Base-by-base conservation (phyloP, 208 protist genomes). In the Trypanosoma caninum region DNA sequence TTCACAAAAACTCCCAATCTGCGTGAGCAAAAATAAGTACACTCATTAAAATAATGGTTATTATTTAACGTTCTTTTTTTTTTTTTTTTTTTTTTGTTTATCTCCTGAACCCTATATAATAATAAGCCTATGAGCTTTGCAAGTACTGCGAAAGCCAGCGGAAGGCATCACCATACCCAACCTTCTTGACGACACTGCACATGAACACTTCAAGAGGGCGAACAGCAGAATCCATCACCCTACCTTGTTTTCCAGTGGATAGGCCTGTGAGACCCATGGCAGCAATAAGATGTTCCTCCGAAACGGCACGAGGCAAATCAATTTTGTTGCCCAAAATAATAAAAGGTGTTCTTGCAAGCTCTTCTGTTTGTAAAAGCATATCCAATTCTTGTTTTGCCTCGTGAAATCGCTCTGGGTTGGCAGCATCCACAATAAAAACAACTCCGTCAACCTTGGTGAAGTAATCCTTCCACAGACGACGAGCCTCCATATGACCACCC, bases 291-390 rank as follows among this genome's bases (percentile, higher is more conserved):
- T 97, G 90, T 0, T 91, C 89, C 72, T 99, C 98, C 6, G 85
- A 93, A 33, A 90, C 93, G 10, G 98, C 97, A 31, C 67, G 66
- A 7, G 82, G 72, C 25, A 97, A 78, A 73, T 99, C 99, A 60
- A 99, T 99, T 77, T 99, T 99, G 80, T 99, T 99, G 42, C 99
- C 99, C 2, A 99, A 86, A 65, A 99, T 96, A 0, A 99, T 74
- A 72, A 99, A 99, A 7, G 99, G 99, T 7, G 98, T 95, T 30
- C 93, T 94, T 11, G 74, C 53, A 2, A 99, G 82, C 53, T 98
- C 85, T 48, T 99, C 96, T 30, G 80, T 78, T 31, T 74, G 78
- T 22, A 99, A 77, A 23, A 99, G 84, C 72, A 98, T 94, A 57
- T 99, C 89, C 16, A 99, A 88, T 68, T 99, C 98, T 54, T 73